These are phyloP conservation scores for Wickerhamomyces ciferrii DNA, from an alignment of 805 yeast genomes.

Conservation along the genomic window DNA sequence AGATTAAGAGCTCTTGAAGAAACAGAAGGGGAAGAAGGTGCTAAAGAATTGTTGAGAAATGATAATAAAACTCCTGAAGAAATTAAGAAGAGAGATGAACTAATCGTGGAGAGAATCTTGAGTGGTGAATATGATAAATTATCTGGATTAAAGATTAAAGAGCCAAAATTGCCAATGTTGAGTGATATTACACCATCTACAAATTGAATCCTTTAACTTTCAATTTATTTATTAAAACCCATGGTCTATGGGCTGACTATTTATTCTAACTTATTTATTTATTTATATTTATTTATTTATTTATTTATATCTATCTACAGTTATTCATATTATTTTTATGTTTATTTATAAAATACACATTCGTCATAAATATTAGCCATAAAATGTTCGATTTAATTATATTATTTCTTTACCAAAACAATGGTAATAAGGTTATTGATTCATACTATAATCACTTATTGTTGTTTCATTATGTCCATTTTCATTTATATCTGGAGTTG, in stretches of 20 bases:
- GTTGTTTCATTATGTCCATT: neutral
- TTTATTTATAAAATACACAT: neutral
- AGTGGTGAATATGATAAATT: conserved; percentile 80
- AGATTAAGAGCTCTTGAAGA: conserved; percentile 70
- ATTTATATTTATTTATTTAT: neutral
- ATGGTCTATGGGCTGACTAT: conserved; percentile 2
- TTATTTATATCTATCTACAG: neutral
- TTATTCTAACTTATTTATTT: conserved; percentile 1
- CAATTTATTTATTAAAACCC: no score
- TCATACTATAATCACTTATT: neutral
- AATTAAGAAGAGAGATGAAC: conserved; percentile 63
- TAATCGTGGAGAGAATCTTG: conserved; percentile 75
- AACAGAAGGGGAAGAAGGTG: conserved; percentile 36
- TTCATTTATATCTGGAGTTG: neutral
- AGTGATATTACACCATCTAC: neutral
- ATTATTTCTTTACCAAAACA: neutral
- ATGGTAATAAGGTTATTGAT: neutral
- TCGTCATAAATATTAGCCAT: neutral
- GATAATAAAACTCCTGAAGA: conserved; percentile 43
- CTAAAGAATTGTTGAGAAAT: conserved; percentile 35
- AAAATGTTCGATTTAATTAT: no score
- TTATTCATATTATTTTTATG: neutral
- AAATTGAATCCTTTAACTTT: neutral
- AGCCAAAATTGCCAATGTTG: neutral
- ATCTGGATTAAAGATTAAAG: conserved; percentile 49